Conservation (phyloP, 2,329 filamentous ascomycete genomes). For the Microdochium paspali region DNA sequence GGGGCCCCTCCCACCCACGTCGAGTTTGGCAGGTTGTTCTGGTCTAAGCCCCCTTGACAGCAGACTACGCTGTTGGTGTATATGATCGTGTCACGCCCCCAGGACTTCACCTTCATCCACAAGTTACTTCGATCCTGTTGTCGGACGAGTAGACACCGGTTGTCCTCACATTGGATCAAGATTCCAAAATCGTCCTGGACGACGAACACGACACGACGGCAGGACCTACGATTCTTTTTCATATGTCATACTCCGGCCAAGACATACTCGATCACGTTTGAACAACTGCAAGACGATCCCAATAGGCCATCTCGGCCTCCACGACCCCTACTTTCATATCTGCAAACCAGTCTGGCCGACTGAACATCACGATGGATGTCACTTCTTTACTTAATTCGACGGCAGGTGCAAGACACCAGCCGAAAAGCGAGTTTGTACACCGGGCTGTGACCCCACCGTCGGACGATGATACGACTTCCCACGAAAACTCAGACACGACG, state of each 20-base stretch:
- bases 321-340: neutral
- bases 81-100: neutral
- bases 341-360: neutral
- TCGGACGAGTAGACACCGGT: neutral
- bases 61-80: neutral
- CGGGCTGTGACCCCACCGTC: slow-evolving; percentile 14
- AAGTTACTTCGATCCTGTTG: neutral
- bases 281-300: too few relatives aligned
- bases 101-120: neutral
- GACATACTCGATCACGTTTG: too few relatives aligned
- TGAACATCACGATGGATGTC: slow-evolving; percentile 27
- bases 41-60: neutral
- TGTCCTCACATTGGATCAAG: neutral
- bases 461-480: slow-evolving; percentile 10
- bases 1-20: neutral
- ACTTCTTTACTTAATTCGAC: slow-evolving; percentile 29
- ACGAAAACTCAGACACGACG: slow-evolving; percentile 18
- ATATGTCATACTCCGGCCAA: neutral
- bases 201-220: neutral
- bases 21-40: neutral
- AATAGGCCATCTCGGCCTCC: too few relatives aligned
- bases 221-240: neutral
- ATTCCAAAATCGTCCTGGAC: neutral
- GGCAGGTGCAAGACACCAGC: slow-evolving; percentile 13
- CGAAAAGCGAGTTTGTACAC: slow-evolving; percentile 7